Conservation (phyloP, 106 monocot species). For the Dendrobium chrysotoxum region DNA sequence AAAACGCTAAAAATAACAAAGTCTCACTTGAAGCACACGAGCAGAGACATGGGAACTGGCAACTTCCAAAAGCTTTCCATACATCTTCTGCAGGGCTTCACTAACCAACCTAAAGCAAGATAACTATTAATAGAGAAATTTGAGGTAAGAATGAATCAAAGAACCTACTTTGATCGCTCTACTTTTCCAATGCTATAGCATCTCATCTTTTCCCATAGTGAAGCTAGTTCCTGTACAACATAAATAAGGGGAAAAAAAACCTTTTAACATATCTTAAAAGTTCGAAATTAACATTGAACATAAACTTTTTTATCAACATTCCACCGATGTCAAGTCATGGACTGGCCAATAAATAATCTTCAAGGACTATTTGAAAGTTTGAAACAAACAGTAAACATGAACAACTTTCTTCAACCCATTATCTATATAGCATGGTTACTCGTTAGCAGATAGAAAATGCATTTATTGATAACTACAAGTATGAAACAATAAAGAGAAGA, state of each 20-base stretch:
- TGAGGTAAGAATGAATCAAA: background rate
- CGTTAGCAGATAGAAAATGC: background rate
- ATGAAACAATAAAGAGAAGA: background rate
- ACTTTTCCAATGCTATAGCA: conserved; percentile 35
- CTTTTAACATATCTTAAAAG: background rate
- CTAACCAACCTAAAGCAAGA: conserved; percentile 50
- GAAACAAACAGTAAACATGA: background rate
- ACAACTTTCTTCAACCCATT: background rate
- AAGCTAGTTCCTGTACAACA: conserved; percentile 61
- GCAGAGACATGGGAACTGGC: conserved; percentile 83
- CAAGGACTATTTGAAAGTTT: background rate
- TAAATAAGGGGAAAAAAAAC: background rate
- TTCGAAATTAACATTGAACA: too few relatives aligned
- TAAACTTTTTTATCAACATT: too few relatives aligned
- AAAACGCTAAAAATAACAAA: background rate
- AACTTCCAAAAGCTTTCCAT: conserved; percentile 72
- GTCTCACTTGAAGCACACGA: conserved; percentile 85
- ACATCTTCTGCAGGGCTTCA: conserved; percentile 73
- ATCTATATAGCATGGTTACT: background rate
- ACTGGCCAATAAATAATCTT: background rate
- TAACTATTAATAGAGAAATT: background rate
- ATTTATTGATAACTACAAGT: background rate
- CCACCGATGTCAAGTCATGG: too few relatives aligned
- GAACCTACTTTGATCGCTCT: conserved; percentile 58
- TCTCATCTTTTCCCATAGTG: conserved; percentile 93